phyloP scores from a whole-genome alignment of 2,329 filamentous ascomycete species.

The Pseudogymnoascus sp. region DNA sequence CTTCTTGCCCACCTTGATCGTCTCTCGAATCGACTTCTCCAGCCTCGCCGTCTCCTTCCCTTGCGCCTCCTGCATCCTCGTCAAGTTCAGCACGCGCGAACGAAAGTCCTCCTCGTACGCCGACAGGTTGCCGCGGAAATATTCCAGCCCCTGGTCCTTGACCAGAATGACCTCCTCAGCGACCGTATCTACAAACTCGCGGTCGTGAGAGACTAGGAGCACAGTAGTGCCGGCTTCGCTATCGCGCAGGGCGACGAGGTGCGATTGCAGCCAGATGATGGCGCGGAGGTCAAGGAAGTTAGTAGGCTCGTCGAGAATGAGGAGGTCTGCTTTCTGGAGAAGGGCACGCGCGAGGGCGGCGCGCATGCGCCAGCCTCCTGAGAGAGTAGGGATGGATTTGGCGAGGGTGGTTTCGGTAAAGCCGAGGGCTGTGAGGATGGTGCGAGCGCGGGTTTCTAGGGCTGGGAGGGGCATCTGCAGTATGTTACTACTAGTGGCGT shows the following conservation, averaged over 20 bases:
- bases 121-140: constrained; percentile 67
- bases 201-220: constrained; percentile 75
- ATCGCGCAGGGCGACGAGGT: constrained; percentile 53
- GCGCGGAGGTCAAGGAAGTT: constrained; percentile 78
- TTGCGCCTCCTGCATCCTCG: constrained; percentile 72
- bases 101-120: constrained; percentile 62
- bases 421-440: constrained; percentile 61
- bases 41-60: constrained; percentile 76
- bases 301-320: constrained; percentile 80
- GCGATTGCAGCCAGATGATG: constrained; percentile 76
- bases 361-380: constrained; percentile 71
- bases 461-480: background rate
- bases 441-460: constrained; percentile 58
- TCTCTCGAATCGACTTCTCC: constrained; percentile 67
- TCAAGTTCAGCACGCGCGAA: constrained; percentile 60
- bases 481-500: too few relatives aligned
- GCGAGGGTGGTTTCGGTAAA: constrained; percentile 57
- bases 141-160: constrained; percentile 61
- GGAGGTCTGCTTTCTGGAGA: constrained; percentile 65
- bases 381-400: constrained; percentile 56
- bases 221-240: constrained; percentile 54
- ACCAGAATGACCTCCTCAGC: constrained; percentile 70
- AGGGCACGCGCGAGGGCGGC: constrained; percentile 58
- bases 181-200: constrained; percentile 69
- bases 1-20: constrained; percentile 65